Evolutionary conservation across 805 yeast species (phyloP).

Genomic region (Kodamaea nitidulidarum): DNA sequence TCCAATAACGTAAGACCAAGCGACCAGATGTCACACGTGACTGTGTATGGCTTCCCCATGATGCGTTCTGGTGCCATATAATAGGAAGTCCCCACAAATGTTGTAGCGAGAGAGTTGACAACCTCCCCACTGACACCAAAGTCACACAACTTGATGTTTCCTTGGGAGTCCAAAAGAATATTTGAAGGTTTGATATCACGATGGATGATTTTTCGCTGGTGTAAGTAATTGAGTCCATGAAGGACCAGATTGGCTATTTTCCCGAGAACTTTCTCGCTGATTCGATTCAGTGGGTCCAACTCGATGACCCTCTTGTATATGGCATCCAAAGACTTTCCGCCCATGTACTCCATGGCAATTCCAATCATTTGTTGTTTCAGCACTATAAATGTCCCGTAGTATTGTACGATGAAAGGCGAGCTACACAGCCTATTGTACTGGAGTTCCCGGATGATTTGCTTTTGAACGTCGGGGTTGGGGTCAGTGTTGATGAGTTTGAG

Average conservation of each 20-base stretch:
- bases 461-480: slow-evolving; percentile 82
- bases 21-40: slow-evolving; percentile 96
- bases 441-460: slow-evolving; percentile 85
- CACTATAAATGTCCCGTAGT: slow-evolving; percentile 87
- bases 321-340: slow-evolving; percentile 86
- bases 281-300: slow-evolving; percentile 67
- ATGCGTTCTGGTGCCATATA: slow-evolving; percentile 99
- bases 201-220: slow-evolving; percentile 84
- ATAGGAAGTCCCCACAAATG: slow-evolving; percentile 95
- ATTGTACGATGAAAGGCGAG: slow-evolving; percentile 82
- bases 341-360: slow-evolving; percentile 97
- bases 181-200: slow-evolving; percentile 96
- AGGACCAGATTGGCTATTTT: slow-evolving; percentile 84
- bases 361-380: slow-evolving; percentile 76
- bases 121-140: slow-evolving; percentile 98
- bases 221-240: slow-evolving; percentile 80
- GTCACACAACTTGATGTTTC: slow-evolving; percentile 90
- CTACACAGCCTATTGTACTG: slow-evolving; percentile 81
- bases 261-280: slow-evolving; percentile 90
- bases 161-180: slow-evolving; percentile 67
- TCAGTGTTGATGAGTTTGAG: slow-evolving; percentile 69
- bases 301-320: slow-evolving; percentile 73
- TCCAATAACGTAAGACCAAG: slow-evolving; percentile 87
- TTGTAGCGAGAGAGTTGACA: slow-evolving; percentile 89
- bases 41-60: slow-evolving; percentile 92